Conservation (phyloP, 2,329 filamentous ascomycete genomes). For the Fusarium sambucinum region DNA sequence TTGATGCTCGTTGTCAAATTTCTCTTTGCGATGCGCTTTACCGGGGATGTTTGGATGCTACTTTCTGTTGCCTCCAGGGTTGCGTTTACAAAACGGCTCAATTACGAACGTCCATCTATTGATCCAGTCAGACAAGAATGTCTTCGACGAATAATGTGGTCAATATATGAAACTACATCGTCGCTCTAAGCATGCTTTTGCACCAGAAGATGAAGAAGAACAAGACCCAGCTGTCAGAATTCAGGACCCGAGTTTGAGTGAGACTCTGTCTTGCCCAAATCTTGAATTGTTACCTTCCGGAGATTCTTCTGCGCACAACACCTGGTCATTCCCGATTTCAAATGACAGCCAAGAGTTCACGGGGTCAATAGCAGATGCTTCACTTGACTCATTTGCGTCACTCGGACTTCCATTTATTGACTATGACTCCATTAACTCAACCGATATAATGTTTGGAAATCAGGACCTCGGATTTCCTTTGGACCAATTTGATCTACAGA, state of each 20-base stretch:
- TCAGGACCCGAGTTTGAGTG: not conserved
- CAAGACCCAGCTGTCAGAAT: constrained; percentile 16
- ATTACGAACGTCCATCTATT: constrained; percentile 39
- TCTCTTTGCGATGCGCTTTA: constrained; percentile 18
- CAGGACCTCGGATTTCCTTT: constrained; percentile 25
- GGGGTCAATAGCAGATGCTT: no score
- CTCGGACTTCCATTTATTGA: constrained; percentile 9
- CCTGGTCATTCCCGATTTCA: constrained; percentile 23
- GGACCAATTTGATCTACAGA: constrained; percentile 33
- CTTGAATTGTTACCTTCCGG: not conserved
- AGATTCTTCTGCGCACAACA: not conserved
- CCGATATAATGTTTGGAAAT: constrained; percentile 12
- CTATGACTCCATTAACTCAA: constrained; percentile 15
- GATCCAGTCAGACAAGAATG: constrained; percentile 43
- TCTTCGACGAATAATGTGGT: constrained; percentile 47
- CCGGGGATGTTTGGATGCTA: constrained; percentile 41
- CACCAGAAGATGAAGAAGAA: constrained; percentile 32
- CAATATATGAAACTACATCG: constrained; percentile 43
- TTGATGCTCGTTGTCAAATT: constrained; percentile 42
- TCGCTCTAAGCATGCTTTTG: constrained; percentile 38
- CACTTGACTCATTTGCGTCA: not conserved
- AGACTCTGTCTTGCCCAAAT: fast-evolving
- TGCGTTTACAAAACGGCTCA: constrained; percentile 45
- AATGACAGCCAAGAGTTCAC: not conserved
- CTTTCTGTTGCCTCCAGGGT: constrained; percentile 44